Base-by-base conservation (phyloP, 352 stramenopile species). In the Globisporangium emineosum region DNA sequence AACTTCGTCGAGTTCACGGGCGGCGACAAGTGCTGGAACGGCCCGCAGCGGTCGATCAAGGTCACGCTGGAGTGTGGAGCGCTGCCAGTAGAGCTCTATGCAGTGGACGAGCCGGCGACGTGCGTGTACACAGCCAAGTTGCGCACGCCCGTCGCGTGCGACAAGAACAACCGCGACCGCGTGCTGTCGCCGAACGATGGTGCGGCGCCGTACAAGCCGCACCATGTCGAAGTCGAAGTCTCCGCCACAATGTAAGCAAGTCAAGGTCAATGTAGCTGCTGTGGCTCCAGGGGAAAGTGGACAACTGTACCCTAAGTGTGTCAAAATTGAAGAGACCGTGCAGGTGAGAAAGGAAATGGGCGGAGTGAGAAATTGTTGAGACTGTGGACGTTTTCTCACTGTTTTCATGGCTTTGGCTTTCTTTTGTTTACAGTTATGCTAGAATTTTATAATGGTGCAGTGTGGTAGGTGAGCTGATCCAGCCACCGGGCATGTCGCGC, bases 1-100 rank as follows among this genome's bases (percentile, higher is more conserved):
- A 30, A 37, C 19, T 45, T 45, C 10, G 32, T 90, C 7, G 81
- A 69, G 66, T 96, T 93, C 65, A 79, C 73, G 13, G 72, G 77
- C 17, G 90, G 90, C 25, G 64, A 77, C 42, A 90, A 83, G 59
- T 97, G 90, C 73, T 97, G 89, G 89, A 96, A 97, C 58, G 89
- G 89, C 4, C 89, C 88, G 17, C 68, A 86, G 12, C 81, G 90
- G 37, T 96, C 86, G 30, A 62, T 97, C 25, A 88, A 72, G 17
- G 80, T 97, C 29, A 78, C 77, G 30, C 47, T 96, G 37, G 80
- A 85, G 63, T 97, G 90, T 52, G 85, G 81, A 0, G 69, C 76
- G 1, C 65, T 79, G n/a, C 77, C 78, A 1, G 83, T 82, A 42
- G 77, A 84, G 65, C 70, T 97, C 1, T 88, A 71, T 29, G 71